These are phyloP conservation scores for Daldinia vernicosa DNA, from an alignment of 495 filamentous ascomycete genomes.

Conservation along the genomic window DNA sequence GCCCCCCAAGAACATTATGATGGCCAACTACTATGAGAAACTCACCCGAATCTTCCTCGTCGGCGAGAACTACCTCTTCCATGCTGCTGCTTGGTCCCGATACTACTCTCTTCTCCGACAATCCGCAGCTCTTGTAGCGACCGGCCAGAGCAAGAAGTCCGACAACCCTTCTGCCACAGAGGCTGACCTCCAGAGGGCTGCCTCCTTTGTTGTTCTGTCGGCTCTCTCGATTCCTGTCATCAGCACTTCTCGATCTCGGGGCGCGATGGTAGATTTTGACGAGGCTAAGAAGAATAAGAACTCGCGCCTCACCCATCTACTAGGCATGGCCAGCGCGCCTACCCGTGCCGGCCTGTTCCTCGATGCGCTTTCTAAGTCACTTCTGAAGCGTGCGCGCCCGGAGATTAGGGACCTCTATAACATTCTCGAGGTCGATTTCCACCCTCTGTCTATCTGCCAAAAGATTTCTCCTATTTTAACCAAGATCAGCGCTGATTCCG, in stretches of 20 bases:
- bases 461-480: constrained; percentile 97
- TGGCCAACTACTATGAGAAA: constrained; percentile 99
- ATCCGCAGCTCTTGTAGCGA: constrained; percentile 83
- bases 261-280: constrained; percentile 94
- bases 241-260: constrained; percentile 94
- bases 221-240: constrained; percentile 97
- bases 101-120: constrained; percentile 97
- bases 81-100: constrained; percentile 94
- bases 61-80: constrained; percentile 99
- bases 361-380: constrained; percentile 91
- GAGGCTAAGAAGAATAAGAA: constrained; percentile 99
- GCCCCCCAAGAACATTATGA: constrained; percentile 99
- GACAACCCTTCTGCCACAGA: constrained; percentile 92
- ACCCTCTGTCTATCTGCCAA: constrained; percentile 97
- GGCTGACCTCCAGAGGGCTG: constrained; percentile 82
- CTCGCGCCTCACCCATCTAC: constrained; percentile 90
- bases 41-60: constrained; percentile 97
- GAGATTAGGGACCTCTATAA: constrained; percentile 97
- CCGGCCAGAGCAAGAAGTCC: constrained; percentile 87
- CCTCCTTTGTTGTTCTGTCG: constrained; percentile 95
- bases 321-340: constrained; percentile 89
- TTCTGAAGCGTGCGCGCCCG: constrained; percentile 87
- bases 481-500: constrained; percentile 91
- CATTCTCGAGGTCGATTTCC: constrained; percentile 98
- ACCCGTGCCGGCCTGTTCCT: constrained; percentile 92